These are phyloP conservation scores for Rhodotorula glutinis DNA, from an alignment of 1,284 basidiomycete species.

Conservation along the genomic window DNA sequence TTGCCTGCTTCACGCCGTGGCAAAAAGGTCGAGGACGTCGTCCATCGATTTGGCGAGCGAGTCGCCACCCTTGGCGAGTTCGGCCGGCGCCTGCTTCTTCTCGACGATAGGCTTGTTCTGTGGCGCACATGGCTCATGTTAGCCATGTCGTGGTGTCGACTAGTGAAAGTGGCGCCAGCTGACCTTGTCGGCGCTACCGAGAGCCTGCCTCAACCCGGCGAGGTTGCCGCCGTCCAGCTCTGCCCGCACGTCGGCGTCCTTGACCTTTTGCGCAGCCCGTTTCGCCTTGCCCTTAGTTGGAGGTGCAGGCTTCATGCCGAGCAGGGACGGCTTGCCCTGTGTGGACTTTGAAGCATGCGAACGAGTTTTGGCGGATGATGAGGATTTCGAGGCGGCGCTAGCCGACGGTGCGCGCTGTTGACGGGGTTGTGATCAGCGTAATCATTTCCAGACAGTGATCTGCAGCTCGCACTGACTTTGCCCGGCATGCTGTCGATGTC, in stretches of 20 bases:
- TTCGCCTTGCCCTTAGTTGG: neutral
- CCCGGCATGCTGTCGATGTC: neutral
- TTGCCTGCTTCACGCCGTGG: constrained; percentile 3
- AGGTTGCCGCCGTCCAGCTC: constrained; percentile 6
- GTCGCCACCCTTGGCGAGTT: constrained; percentile 11
- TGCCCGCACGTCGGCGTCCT: constrained; percentile 2
- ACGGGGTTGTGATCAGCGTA: accelerated
- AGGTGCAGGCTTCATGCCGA: neutral
- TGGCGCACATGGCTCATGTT: accelerated
- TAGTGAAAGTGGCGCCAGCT: neutral
- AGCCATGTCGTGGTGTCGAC: neutral
- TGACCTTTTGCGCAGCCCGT: constrained; percentile 2
- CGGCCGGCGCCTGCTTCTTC: constrained; percentile 15
- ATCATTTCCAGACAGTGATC: neutral
- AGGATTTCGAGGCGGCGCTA: neutral
- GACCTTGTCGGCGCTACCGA: constrained; percentile 4
- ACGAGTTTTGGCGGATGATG: neutral
- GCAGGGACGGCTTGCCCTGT: constrained; percentile 16
- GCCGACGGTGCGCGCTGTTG: neutral
- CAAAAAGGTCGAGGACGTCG: constrained; percentile 9
- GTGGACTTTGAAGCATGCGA: neutral
- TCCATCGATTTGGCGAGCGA: constrained; percentile 10
- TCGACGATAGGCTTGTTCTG: constrained; percentile 10
- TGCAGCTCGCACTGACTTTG: neutral
- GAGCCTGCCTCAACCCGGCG: constrained; percentile 5